Evolutionary conservation across 768 basidiomycete species (phyloP).

Genomic region (Suillus alpinus): DNA sequence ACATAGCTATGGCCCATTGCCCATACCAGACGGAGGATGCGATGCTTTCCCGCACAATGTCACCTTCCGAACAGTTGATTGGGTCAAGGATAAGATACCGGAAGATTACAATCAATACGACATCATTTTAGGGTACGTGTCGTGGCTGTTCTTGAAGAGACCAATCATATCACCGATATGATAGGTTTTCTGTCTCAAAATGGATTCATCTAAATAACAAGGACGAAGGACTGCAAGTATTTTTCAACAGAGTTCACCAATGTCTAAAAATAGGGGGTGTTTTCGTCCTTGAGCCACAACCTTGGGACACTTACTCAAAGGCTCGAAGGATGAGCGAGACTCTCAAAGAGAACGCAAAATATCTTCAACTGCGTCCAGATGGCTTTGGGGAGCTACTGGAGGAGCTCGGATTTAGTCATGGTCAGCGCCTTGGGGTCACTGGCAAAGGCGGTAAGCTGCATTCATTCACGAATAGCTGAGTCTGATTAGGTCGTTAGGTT

Average conservation of each 20-base stretch:
- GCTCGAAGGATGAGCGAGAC: conserved; percentile 65
- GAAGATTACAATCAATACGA: conserved; percentile 68
- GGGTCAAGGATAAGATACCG: conserved; percentile 54
- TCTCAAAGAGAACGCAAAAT: conserved; percentile 59
- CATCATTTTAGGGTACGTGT: conserved; percentile 72
- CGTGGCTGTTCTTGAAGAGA: background rate
- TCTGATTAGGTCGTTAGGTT: background rate
- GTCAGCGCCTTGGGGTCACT: conserved; percentile 45
- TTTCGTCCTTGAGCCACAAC: conserved; percentile 81
- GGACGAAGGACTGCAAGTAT: conserved; percentile 64
- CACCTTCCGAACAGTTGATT: conserved; percentile 69
- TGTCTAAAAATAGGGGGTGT: conserved; percentile 61
- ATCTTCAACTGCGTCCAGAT: conserved; percentile 57
- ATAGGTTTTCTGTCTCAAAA: conserved; percentile 82
- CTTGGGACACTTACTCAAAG: conserved; percentile 82
- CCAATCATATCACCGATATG: background rate
- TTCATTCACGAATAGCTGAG: background rate
- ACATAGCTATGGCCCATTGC: conserved; percentile 72
- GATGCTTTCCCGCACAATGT: conserved; percentile 75
- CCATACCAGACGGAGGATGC: conserved; percentile 47
- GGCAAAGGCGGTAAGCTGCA: conserved; percentile 62
- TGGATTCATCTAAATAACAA: conserved; percentile 89
- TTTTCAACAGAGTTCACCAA: conserved; percentile 62
- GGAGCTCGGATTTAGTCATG: conserved; percentile 60
- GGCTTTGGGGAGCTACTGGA: conserved; percentile 56